These are phyloP conservation scores for Alternaria sp. DNA, from an alignment of 2,329 filamentous ascomycete genomes.

Conservation along the genomic window DNA sequence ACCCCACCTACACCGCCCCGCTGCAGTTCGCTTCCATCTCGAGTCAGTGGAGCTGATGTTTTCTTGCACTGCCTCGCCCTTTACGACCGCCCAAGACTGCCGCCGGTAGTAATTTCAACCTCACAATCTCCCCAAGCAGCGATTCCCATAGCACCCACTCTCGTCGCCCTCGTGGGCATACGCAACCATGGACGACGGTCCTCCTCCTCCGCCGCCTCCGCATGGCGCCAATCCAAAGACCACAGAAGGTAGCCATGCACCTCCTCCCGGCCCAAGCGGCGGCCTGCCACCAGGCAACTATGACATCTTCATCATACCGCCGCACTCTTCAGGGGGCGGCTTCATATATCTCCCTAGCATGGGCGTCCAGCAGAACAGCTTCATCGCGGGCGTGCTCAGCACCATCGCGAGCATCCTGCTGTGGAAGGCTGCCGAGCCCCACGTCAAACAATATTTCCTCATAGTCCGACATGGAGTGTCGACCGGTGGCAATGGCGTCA, in stretches of 20 bases:
- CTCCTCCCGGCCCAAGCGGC: slow-evolving; percentile 40
- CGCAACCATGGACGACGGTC: slow-evolving; percentile 52
- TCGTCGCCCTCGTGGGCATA: slow-evolving; percentile 36
- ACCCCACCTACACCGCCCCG: slow-evolving; percentile 14
- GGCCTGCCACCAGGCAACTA: slow-evolving; percentile 89
- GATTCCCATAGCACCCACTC: slow-evolving; percentile 24
- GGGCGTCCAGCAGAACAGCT: slow-evolving; percentile 86
- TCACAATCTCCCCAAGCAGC: slow-evolving; percentile 10
- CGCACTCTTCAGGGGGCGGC: slow-evolving; percentile 86
- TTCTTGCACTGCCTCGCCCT: slow-evolving; percentile 31
- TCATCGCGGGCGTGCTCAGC: slow-evolving; percentile 83
- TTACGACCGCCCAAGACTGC: slow-evolving; percentile 18
- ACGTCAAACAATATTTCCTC: slow-evolving; percentile 76
- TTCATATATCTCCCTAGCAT: slow-evolving; percentile 95
- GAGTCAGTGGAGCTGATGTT: slow-evolving; percentile 36
- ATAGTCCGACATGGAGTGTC: slow-evolving; percentile 67
- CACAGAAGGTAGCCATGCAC: slow-evolving; percentile 43
- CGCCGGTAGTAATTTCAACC: slow-evolving; percentile 9
- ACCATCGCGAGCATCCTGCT: slow-evolving; percentile 77
- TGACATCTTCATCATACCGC: slow-evolving; percentile 96
- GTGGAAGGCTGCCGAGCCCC: slow-evolving; percentile 77
- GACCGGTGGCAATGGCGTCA: slow-evolving; percentile 73
- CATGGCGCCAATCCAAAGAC: slow-evolving; percentile 82
- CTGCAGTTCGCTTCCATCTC: slow-evolving; percentile 21
- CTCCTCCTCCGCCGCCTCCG: slow-evolving; percentile 82